A percentile compares a stretch with the other conserved stretches of the same genome.
These are phyloP conservation scores for Incumbomyces lentus DNA, from an alignment of 2,329 filamentous ascomycete species.

Conservation along the genomic window DNA sequence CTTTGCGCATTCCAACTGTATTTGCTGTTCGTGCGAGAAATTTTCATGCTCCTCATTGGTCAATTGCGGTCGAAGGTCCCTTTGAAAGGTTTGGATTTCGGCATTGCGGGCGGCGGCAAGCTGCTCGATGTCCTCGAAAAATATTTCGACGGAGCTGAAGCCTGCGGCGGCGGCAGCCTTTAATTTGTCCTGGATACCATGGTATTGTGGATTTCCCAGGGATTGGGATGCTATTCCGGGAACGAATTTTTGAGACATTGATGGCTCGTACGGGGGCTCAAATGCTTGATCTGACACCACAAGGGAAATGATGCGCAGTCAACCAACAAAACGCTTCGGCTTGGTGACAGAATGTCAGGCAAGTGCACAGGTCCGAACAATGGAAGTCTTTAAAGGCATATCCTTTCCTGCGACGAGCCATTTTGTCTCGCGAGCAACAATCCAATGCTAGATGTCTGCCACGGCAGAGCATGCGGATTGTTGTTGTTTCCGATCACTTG, in stretches of 20 bases:
- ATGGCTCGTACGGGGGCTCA: background rate
- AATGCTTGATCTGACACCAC: too few relatives aligned
- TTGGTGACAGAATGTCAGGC: too few relatives aligned
- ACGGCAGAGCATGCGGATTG: too few relatives aligned
- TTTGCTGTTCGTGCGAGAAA: constrained; percentile 12
- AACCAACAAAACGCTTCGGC: too few relatives aligned
- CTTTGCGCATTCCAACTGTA: constrained; percentile 11
- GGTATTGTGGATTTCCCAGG: constrained; percentile 61
- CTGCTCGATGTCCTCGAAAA: constrained; percentile 64
- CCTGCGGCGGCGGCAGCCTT: constrained; percentile 55
- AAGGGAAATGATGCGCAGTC: too few relatives aligned
- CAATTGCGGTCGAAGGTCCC: background rate
- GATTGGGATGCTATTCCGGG: constrained; percentile 69
- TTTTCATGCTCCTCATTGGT: constrained; percentile 8
- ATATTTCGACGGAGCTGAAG: constrained; percentile 62
- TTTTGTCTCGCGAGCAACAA: too few relatives aligned
- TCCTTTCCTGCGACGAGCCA: too few relatives aligned
- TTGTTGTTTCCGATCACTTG: too few relatives aligned
- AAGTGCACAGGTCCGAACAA: too few relatives aligned
- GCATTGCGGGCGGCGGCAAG: constrained; percentile 33
- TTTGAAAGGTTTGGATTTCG: constrained; percentile 6
- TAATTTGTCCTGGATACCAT: constrained; percentile 57
- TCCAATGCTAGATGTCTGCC: too few relatives aligned
- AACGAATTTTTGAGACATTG: constrained; percentile 15
- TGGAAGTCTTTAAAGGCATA: too few relatives aligned